phyloP scores from a whole-genome alignment of 306 rosid species.

The Psophocarpus tetragonolobus region DNA sequence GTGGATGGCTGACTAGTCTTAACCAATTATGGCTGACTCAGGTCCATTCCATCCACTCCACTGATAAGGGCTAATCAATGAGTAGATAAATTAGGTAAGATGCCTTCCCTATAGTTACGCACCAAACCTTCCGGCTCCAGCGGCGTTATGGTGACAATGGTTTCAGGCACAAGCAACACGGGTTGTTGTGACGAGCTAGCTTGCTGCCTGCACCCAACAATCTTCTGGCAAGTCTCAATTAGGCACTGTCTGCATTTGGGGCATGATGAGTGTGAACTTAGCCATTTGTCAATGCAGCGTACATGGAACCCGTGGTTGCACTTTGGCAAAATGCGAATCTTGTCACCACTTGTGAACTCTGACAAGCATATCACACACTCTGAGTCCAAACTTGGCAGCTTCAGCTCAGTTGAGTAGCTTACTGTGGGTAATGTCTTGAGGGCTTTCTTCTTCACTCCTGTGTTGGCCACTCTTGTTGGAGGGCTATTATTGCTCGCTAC shows the following conservation, averaged over 20 bases:
- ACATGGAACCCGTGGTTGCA: constrained; percentile 90
- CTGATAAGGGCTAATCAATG: not conserved
- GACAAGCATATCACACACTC: constrained; percentile 85
- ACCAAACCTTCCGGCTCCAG: constrained; percentile 64
- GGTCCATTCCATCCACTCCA: constrained; percentile 10
- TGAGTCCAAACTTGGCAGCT: constrained; percentile 53
- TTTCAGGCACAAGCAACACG: constrained; percentile 38
- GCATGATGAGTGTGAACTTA: constrained; percentile 84
- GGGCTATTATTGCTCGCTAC: not conserved
- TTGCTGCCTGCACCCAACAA: constrained; percentile 52
- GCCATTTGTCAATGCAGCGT: constrained; percentile 90
- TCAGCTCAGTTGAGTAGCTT: constrained; percentile 54
- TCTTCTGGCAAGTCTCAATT: constrained; percentile 74
- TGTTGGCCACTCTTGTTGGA: constrained; percentile 38
- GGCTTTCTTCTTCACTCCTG: constrained; percentile 78
- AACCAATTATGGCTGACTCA: constrained; percentile 11
- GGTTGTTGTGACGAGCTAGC: constrained; percentile 44
- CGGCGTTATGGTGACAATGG: constrained; percentile 47
- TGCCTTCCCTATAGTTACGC: constrained; percentile 59
- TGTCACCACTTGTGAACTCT: constrained; percentile 65
- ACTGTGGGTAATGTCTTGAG: constrained; percentile 67
- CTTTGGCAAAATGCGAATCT: constrained; percentile 68
- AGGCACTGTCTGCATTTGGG: constrained; percentile 90
- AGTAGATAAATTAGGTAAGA: constrained; percentile 10
- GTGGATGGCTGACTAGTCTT: constrained; percentile 1